phyloP scores from a whole-genome alignment of 2,329 filamentous ascomycete species.

The Aspergillus awamori region DNA sequence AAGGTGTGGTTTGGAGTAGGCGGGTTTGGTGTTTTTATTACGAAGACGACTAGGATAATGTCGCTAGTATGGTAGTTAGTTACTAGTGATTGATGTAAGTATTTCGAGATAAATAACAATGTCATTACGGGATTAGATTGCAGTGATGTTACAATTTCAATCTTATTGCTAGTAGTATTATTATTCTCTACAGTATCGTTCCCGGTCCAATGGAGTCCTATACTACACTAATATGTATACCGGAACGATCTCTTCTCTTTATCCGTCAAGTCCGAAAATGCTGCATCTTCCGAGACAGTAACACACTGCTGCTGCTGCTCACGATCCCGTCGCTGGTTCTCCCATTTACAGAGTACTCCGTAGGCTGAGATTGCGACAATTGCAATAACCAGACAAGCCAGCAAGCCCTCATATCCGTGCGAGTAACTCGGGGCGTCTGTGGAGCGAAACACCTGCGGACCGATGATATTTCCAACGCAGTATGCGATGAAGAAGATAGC shows the following conservation, averaged over 20 bases:
- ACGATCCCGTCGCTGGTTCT: constrained; percentile 1
- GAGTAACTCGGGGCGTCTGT: constrained; percentile 5
- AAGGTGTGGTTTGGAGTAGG: no score
- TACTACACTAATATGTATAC: not conserved
- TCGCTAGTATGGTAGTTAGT: no score
- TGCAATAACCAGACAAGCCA: constrained; percentile 8
- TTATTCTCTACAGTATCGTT: no score
- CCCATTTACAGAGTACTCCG: constrained; percentile 1
- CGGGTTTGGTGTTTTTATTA: no score
- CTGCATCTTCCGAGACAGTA: not conserved
- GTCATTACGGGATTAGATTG: no score
- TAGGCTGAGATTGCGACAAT: constrained; percentile 5
- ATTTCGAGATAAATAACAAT: no score
- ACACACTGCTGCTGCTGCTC: not conserved
- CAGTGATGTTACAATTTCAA: no score
- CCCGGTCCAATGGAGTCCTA: not conserved
- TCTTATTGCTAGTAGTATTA: no score
- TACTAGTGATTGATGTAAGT: no score
- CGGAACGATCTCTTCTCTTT: constrained; percentile 8
- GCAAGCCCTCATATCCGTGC: not conserved
- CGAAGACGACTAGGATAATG: no score
- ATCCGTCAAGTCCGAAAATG: constrained; percentile 10
- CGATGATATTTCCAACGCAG: not conserved
- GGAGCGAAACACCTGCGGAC: not conserved
- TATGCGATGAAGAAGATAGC: constrained; percentile 10